These are phyloP conservation scores for Conticribra weissflogii DNA, from an alignment of 108 stramenopile species.

Conservation along the genomic window DNA sequence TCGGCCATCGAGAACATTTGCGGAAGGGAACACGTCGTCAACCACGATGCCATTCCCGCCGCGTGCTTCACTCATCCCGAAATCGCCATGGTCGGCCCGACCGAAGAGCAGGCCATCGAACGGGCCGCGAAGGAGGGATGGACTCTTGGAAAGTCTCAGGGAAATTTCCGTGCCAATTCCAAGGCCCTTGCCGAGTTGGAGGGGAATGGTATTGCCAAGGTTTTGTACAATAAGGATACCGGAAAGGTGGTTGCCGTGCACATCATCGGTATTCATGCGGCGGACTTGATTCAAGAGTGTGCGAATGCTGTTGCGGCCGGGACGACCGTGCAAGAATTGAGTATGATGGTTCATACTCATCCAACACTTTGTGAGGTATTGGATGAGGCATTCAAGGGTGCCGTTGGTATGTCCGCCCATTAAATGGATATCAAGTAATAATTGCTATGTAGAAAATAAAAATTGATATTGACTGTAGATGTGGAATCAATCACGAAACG, in stretches of 20 bases:
- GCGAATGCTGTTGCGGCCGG: constrained; percentile 97
- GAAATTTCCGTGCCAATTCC: constrained; percentile 97
- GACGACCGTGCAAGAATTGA: constrained; percentile 95
- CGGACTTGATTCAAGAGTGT: constrained; percentile 99
- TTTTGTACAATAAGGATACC: constrained; percentile 97
- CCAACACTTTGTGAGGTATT: constrained; percentile 98
- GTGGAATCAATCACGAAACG: no score
- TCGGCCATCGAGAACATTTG: constrained; percentile 96
- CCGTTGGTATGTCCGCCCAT: constrained; percentile 96
- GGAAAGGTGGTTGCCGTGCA: constrained; percentile 97
- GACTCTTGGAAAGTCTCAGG: constrained; percentile 93
- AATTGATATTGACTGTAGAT: no score
- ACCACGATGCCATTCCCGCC: constrained; percentile 95
- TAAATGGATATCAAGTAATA: no score
- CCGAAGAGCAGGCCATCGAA: constrained; percentile 94
- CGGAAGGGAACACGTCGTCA: constrained; percentile 87
- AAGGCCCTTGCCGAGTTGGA: constrained; percentile 99
- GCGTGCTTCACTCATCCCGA: constrained; percentile 99
- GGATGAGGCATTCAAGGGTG: constrained; percentile 99
- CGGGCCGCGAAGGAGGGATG: constrained; percentile 94
- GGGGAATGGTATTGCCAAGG: constrained; percentile 98
- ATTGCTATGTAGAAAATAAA: no score
- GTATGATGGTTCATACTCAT: constrained; percentile 99
- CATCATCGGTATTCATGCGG: constrained; percentile 98
- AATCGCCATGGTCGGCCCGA: constrained; percentile 98